Evolutionary conservation across 768 basidiomycete genomes (phyloP), one percentile per base, ranked within the genome.

Genomic region (Erythrobasidium yunnanense): DNA sequence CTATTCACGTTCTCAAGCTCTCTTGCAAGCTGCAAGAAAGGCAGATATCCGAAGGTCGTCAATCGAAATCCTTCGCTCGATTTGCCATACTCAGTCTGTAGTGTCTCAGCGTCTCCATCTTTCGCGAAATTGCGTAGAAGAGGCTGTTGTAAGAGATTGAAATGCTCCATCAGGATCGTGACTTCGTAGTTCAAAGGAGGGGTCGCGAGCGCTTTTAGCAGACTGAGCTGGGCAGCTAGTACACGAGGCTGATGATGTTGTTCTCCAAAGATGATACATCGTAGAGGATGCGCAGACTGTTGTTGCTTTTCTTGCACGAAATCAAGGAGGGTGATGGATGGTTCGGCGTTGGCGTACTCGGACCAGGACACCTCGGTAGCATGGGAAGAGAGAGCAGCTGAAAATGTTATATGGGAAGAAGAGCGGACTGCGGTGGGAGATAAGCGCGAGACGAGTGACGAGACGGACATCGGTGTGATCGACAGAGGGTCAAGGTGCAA

Each of bases 241-340:
- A 63, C 60, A 20, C 46, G 20, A n/a, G 60, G 60, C 27, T 63
- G 60, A 33, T 63, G 60, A 25, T 63, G 60, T 32, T 63, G 60
- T 32, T 63, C 60, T 11, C 60, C 60, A 17, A 63, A 33, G 4
- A 63, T 51, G 60, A 63, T n/a, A 23, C 38, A 42, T 11, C n/a
- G n/a, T n/a, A n/a, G n/a, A n/a, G n/a, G n/a, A n/a, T n/a, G n/a
- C 38, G 38, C 11, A 42, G 11, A n/a, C n/a, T 42, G 38, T 42
- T 42, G 38, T 42, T 42, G 38, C n/a, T n/a, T n/a, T n/a, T n/a
- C n/a, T n/a, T n/a, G n/a, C n/a, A n/a, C n/a, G n/a, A n/a, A n/a
- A n/a, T n/a, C n/a, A n/a, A n/a, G n/a, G n/a, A n/a, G n/a, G n/a
- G n/a, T n/a, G n/a, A n/a, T n/a, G n/a, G n/a, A n/a, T n/a, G n/a